These are phyloP conservation scores for Pterulicium gracile DNA, from an alignment of 1,284 basidiomycete genomes.

Conservation along the genomic window DNA sequence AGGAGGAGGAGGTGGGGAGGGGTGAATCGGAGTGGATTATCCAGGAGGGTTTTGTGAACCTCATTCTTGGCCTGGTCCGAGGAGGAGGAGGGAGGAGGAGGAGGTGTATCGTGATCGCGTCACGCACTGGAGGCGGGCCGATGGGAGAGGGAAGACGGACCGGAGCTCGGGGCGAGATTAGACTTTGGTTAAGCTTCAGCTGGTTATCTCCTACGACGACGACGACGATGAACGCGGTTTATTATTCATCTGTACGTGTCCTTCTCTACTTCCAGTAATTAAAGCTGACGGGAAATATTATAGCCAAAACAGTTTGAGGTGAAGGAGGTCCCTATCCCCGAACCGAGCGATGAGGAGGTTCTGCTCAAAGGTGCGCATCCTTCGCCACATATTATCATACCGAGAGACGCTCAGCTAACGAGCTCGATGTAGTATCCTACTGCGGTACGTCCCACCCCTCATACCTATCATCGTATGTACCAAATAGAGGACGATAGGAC, in stretches of 20 bases:
- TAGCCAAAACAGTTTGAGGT: slow-evolving; percentile 25
- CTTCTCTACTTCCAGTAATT: neutral
- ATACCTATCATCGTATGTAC: neutral
- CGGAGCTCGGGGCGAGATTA: too few species aligned
- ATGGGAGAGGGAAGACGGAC: too few species aligned
- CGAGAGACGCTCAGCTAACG: neutral
- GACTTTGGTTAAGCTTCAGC: too few species aligned
- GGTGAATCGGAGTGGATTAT: slow-evolving; percentile 58
- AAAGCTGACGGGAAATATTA: too few species aligned
- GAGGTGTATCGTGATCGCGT: too few species aligned
- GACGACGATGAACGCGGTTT: neutral
- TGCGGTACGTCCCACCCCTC: neutral
- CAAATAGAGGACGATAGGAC: slow-evolving; percentile 17
- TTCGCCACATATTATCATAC: neutral
- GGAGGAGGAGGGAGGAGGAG: too few species aligned
- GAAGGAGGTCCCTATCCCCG: slow-evolving; percentile 49
- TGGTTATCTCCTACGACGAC: too few species aligned
- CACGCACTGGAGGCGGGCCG: too few species aligned
- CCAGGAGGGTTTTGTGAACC: slow-evolving; percentile 72
- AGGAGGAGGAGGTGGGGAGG: too few species aligned
- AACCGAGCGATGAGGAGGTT: slow-evolving; percentile 53
- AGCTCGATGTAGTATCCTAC: neutral
- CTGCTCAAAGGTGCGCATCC: slow-evolving; percentile 49
- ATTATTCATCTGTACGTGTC: neutral
- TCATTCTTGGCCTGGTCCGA: slow-evolving; percentile 29